Conservation (phyloP, 257 asterid genomes). For the Nicotiana obtusifolia region DNA sequence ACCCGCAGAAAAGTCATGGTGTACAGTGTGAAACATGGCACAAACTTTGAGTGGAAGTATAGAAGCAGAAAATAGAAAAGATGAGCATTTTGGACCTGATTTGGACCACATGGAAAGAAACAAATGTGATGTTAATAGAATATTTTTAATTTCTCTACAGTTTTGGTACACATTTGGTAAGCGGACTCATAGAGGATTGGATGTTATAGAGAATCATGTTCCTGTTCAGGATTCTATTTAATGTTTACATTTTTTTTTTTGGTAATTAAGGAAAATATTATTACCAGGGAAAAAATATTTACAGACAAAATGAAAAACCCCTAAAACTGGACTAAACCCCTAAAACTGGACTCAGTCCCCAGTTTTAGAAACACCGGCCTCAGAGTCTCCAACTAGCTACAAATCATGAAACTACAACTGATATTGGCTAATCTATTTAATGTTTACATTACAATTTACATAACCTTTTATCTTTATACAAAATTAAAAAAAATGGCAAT, state of each 20-base stretch:
- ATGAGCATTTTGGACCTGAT: background rate
- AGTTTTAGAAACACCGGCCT: no score
- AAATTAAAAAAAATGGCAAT: no score
- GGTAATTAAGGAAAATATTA: no score
- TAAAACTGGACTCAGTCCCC: no score
- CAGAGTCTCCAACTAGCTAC: no score
- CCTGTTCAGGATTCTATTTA: background rate
- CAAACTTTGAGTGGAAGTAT: background rate
- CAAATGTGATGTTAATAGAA: background rate
- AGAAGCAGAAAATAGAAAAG: background rate
- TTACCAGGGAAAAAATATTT: no score
- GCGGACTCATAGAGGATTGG: background rate
- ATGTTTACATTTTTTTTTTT: no score
- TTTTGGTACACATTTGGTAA: background rate
- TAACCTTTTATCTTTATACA: background rate
- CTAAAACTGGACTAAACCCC: no score
- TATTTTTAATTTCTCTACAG: background rate
- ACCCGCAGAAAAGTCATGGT: background rate
- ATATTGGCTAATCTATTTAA: no score
- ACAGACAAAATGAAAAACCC: no score
- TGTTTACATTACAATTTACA: background rate
- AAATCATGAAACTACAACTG: no score
- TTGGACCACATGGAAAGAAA: background rate
- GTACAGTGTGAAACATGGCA: background rate
- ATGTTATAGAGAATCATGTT: background rate